A percentile compares a stretch with the other conserved stretches of the same genome.
Conservation (phyloP, 306 rosid species). For the apple (Malus domestica) region DNA sequence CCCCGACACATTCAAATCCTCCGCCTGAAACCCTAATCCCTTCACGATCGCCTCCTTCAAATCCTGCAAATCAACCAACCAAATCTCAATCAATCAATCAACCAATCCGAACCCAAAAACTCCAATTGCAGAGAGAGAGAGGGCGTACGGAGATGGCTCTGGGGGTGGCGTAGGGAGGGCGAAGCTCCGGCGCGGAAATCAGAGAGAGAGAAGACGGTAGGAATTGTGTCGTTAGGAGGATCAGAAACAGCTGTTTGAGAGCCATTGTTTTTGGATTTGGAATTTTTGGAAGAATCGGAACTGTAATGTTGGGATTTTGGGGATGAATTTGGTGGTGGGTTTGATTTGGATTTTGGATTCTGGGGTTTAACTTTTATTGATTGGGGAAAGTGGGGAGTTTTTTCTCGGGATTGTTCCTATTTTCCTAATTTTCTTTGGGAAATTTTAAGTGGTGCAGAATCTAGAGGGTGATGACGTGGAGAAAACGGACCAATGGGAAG, state of each 20-base stretch:
- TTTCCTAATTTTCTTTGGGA: background rate
- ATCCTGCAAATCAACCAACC: slow-evolving; percentile 37
- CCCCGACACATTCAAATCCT: slow-evolving; percentile 61
- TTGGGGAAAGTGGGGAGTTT: background rate
- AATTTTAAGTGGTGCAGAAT: slow-evolving; percentile 8
- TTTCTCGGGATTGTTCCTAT: background rate
- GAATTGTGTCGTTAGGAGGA: slow-evolving; percentile 4
- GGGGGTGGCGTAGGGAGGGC: slow-evolving; percentile 49
- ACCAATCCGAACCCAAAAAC: background rate
- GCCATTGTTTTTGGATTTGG: slow-evolving; percentile 23
- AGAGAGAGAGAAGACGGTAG: slow-evolving; percentile 16
- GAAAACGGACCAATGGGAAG: slow-evolving; percentile 29
- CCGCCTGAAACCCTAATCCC: slow-evolving; percentile 59
- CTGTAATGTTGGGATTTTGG: background rate
- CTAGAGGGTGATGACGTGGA: slow-evolving; percentile 49
- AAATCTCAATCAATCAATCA: background rate
- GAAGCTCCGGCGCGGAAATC: slow-evolving; percentile 28
- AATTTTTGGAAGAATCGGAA: background rate
- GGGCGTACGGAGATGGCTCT: slow-evolving; percentile 52
- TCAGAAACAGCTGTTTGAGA: background rate
- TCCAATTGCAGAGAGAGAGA: background rate
- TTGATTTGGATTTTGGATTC: background rate
- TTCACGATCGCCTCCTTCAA: slow-evolving; percentile 72
- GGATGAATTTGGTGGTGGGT: background rate
- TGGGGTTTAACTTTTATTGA: background rate